Conservation (phyloP, 176 grass and related monocot species). For the Bothriochloa decipiens region DNA sequence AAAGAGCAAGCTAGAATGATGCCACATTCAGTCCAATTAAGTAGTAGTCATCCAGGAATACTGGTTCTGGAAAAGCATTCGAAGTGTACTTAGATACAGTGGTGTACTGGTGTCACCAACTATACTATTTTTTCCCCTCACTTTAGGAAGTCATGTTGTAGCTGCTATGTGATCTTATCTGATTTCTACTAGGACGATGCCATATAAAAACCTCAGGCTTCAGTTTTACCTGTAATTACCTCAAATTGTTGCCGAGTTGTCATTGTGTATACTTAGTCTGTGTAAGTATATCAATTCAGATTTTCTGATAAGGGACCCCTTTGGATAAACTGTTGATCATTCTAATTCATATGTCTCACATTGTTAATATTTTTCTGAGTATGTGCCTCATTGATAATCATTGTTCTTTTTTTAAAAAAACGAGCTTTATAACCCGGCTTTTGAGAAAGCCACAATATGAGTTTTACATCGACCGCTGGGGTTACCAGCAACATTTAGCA, state of each 20-base stretch:
- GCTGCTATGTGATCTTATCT: slow-evolving; percentile 33
- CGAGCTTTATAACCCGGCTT: no score
- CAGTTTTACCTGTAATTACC: slow-evolving; percentile 53
- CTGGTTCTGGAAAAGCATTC: slow-evolving; percentile 14
- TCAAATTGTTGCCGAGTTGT: slow-evolving; percentile 34
- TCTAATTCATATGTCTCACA: slow-evolving; percentile 14
- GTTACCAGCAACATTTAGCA: no score
- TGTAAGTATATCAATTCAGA: slow-evolving; percentile 51
- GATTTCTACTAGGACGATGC: slow-evolving; percentile 41
- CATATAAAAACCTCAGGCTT: slow-evolving; percentile 37
- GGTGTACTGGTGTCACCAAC: slow-evolving; percentile 27
- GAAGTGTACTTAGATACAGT: slow-evolving; percentile 33
- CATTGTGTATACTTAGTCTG: slow-evolving; percentile 30
- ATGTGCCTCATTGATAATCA: no score
- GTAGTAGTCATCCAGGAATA: slow-evolving; percentile 19
- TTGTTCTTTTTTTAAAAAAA: no score
- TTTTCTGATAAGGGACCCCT: slow-evolving; percentile 11
- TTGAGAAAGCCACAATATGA: no score
- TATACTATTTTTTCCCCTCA: not conserved
- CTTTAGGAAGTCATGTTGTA: slow-evolving; percentile 33
- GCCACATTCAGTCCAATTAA: slow-evolving; percentile 23
- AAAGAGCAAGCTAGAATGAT: not conserved
- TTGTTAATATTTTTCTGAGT: not conserved
- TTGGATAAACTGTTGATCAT: slow-evolving; percentile 23
- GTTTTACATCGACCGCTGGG: no score